Evolutionary conservation across 2,329 filamentous ascomycete species (phyloP), one percentile per base, ranked within the genome.

Genomic region (Colletotrichum chlorophyti): DNA sequence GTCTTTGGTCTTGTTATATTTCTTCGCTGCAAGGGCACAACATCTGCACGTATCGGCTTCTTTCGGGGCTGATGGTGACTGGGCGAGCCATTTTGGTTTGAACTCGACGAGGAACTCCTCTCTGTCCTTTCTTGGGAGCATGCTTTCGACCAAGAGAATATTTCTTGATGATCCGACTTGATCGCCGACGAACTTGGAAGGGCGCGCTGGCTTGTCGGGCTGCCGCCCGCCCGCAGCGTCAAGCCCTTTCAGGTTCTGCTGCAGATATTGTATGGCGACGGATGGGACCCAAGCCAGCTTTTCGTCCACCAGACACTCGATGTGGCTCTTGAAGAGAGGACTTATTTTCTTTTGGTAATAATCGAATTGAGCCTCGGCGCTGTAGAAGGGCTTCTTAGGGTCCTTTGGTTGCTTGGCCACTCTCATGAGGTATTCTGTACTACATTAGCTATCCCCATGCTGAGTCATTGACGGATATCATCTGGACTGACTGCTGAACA

Each of bases 31-130:
- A 41, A 76, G 76, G 32, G 91, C 91, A 70, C 91, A 95, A 34
- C 89, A 92, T 27, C 91, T 85, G 74, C 91, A 95, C 47, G 89
- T 80, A 47, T 78, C 82, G 35, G 89, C 83, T 24, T 75, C 72
- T 0, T 69, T 23, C 1, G 91, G 91, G 0, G 91, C 90, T 32
- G 84, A 86, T 4, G 88, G 90, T 2, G 90, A 93, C 70, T 93
- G 90, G 8, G 81, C 76, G 23, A 95, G 82, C 91, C 91, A 95
- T 73, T 95, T 95, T 12, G 91, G 91, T 70, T 95, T 95, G 74
- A 94, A 89, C 70, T 94, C 90, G 53, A 91, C 76, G 27, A 90
- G 42, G 37, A 46, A 54, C 54, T 63, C 50, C 24, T 26, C 29
- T 8, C 15, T 15, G 19, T 38, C 41, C 8, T 27, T 27, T 23